Evolutionary conservation across 2,329 filamentous ascomycete species (phyloP).

Genomic region (Hypoxylon rubiginosum): DNA sequence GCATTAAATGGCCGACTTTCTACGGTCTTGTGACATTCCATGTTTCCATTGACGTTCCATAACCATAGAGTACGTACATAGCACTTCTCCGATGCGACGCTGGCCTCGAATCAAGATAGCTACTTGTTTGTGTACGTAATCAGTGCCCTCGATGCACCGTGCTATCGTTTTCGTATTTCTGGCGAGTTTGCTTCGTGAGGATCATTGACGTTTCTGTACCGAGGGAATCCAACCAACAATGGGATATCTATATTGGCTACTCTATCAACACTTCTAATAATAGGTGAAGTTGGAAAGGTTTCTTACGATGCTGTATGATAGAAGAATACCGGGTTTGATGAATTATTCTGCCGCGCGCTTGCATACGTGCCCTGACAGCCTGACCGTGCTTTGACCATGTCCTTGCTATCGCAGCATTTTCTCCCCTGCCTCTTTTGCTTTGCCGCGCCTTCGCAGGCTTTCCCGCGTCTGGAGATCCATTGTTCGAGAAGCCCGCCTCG

Average conservation of each 20-base stretch:
- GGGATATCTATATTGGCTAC: background rate
- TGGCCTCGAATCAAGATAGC: slow-evolving; percentile 19
- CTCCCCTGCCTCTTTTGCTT: slow-evolving; percentile 16
- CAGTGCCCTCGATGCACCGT: slow-evolving; percentile 16
- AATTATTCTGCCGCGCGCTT: slow-evolving; percentile 39
- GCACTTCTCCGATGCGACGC: slow-evolving; percentile 24
- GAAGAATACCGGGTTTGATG: background rate
- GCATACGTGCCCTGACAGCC: slow-evolving; percentile 26
- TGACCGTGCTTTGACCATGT: slow-evolving; percentile 8
- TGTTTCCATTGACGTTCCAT: slow-evolving; percentile 44
- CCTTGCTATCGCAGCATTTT: slow-evolving; percentile 12
- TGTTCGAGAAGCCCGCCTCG: slow-evolving; percentile 38
- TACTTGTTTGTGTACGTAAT: slow-evolving; percentile 31
- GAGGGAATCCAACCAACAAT: background rate
- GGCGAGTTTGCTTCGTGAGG: slow-evolving; percentile 7
- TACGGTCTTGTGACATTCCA: slow-evolving; percentile 44
- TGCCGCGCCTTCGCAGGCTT: slow-evolving; percentile 38
- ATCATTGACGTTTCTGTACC: background rate
- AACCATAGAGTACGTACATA: slow-evolving; percentile 13
- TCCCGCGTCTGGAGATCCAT: slow-evolving; percentile 32
- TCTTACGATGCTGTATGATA: background rate
- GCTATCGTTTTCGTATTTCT: slow-evolving; percentile 6
- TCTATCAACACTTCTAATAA: background rate
- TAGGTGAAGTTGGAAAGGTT: background rate
- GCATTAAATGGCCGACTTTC: slow-evolving; percentile 44